Percentiles rank a stretch among this genome's conserved stretches.
These are phyloP conservation scores for Gnomoniopsis sp. DNA, from an alignment of 2,329 filamentous ascomycete species.

Conservation along the genomic window DNA sequence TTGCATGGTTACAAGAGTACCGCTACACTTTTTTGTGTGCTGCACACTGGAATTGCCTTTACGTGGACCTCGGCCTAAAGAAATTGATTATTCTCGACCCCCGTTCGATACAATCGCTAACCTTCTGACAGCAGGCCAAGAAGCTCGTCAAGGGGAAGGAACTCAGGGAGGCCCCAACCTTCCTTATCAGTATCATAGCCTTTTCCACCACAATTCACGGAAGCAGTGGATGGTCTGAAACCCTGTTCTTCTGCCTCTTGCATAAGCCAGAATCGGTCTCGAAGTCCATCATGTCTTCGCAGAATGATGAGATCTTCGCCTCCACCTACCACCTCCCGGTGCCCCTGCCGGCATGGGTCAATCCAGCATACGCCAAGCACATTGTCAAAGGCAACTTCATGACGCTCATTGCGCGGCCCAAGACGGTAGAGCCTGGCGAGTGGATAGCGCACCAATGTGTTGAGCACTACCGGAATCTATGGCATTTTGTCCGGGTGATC, in stretches of 20 bases:
- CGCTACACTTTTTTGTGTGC: no score
- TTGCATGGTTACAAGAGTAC: no score
- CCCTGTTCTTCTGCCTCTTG: neutral
- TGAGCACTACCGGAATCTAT: conserved; percentile 77
- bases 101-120: neutral
- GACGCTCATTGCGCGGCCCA: conserved; percentile 79
- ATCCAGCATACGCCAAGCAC: conserved; percentile 65
- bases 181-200: neutral
- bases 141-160: neutral
- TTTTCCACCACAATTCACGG: neutral
- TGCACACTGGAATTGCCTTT: neutral
- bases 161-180: neutral
- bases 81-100: neutral
- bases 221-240: neutral
- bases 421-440: conserved; percentile 79
- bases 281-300: conserved; percentile 23
- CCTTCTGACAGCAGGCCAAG: neutral
- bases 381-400: conserved; percentile 91
- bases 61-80: neutral
- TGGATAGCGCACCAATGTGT: conserved; percentile 88
- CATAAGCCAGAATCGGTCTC: neutral
- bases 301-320: conserved; percentile 28
- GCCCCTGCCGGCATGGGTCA: conserved; percentile 61
- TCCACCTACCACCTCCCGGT: conserved; percentile 27
- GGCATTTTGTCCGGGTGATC: conserved; percentile 76